These are phyloP conservation scores for Ceratocystis variospora DNA, from an alignment of 2,329 filamentous ascomycete species.

Conservation along the genomic window DNA sequence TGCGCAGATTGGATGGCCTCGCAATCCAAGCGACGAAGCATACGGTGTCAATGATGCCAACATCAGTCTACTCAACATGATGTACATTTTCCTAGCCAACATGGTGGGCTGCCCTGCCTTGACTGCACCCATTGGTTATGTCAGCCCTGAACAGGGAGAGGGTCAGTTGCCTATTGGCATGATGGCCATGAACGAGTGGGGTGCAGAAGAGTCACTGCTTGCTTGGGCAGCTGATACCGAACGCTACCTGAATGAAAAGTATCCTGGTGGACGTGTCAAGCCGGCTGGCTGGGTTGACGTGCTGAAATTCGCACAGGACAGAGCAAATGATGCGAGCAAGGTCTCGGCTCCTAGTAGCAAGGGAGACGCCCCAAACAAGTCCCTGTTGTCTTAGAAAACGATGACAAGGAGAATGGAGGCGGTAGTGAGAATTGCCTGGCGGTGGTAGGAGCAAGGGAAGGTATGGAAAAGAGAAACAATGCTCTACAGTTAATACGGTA, in stretches of 20 bases:
- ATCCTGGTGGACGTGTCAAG: constrained; percentile 36
- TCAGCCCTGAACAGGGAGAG: constrained; percentile 38
- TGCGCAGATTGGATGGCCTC: constrained; percentile 62
- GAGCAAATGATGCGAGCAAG: constrained; percentile 1
- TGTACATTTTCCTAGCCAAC: constrained; percentile 76
- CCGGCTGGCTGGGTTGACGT: constrained; percentile 48
- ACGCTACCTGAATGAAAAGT: constrained; percentile 37
- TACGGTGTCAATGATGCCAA: constrained; percentile 67
- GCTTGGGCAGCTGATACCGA: constrained; percentile 46
- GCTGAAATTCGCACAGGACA: constrained; percentile 27
- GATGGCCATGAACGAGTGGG: constrained; percentile 54
- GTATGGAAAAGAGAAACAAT: neutral
- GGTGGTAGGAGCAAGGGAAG: neutral
- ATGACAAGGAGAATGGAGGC: neutral
- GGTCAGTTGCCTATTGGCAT: constrained; percentile 48
- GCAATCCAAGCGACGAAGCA: constrained; percentile 41
- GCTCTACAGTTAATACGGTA: too few relatives aligned
- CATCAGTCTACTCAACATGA: constrained; percentile 61
- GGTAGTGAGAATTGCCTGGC: neutral
- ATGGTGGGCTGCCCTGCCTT: constrained; percentile 66
- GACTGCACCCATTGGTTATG: constrained; percentile 61
- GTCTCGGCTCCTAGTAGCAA: neutral
- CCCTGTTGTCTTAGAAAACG: constrained; percentile 15
- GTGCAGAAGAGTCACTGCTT: constrained; percentile 48
- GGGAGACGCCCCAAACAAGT: neutral